phyloP scores from a whole-genome alignment of 495 filamentous ascomycete genomes.

The Neurospora tetraspora region DNA sequence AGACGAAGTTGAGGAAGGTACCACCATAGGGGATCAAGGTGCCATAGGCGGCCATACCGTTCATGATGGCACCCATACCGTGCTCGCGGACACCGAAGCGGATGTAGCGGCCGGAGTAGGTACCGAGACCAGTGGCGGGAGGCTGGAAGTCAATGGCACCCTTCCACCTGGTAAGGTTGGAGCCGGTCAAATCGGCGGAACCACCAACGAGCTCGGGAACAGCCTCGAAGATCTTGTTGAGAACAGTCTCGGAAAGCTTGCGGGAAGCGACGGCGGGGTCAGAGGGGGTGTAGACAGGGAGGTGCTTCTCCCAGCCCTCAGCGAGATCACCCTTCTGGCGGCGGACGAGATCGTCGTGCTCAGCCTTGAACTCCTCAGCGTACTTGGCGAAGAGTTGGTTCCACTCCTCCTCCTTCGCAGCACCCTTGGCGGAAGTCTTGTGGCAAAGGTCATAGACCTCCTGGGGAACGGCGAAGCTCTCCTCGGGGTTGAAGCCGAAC shows the following conservation, averaged over 20 bases:
- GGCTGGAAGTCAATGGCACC: slow-evolving; percentile 96
- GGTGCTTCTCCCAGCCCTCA: slow-evolving; percentile 91
- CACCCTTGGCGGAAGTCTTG: slow-evolving; percentile 72
- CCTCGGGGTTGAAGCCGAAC: slow-evolving; percentile 92
- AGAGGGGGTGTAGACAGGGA: slow-evolving; percentile 82
- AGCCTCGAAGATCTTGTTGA: slow-evolving; percentile 74
- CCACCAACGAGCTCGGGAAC: slow-evolving; percentile 91
- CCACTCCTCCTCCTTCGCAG: slow-evolving; percentile 91
- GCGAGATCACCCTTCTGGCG: slow-evolving; percentile 77
- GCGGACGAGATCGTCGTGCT: slow-evolving; percentile 70
- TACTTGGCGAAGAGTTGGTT: slow-evolving; percentile 88
- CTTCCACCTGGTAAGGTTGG: slow-evolving; percentile 98
- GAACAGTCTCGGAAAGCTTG: slow-evolving; percentile 90
- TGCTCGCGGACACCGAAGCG: slow-evolving; percentile 97
- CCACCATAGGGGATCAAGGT: slow-evolving; percentile 88
- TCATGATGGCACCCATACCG: slow-evolving; percentile 96
- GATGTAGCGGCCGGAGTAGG: slow-evolving; percentile 86
- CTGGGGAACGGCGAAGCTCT: slow-evolving; percentile 90
- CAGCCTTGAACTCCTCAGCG: slow-evolving; percentile 58
- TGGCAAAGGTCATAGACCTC: slow-evolving; percentile 87
- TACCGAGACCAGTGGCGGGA: slow-evolving; percentile 69
- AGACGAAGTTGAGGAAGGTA: slow-evolving; percentile 99
- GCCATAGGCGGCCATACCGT: slow-evolving; percentile 92
- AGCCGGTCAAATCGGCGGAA: slow-evolving; percentile 95
- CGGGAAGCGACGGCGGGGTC: slow-evolving; percentile 82